Conservation (phyloP, 768 basidiomycete genomes). For the Suillus fuscotomentosus region DNA sequence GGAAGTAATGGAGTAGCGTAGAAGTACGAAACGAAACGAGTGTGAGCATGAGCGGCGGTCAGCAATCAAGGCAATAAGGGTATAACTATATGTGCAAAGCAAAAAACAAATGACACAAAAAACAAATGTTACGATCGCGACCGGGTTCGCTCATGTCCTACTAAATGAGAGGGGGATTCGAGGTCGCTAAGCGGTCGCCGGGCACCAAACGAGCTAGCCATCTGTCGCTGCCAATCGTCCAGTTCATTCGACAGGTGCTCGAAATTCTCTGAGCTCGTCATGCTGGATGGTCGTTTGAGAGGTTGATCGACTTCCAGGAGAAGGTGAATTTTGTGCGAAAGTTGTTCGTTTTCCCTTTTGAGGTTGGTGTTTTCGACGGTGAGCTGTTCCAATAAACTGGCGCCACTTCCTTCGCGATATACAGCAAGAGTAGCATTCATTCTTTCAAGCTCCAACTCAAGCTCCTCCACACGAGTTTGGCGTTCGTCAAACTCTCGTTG, state of each 20-base stretch:
- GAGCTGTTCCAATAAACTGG: constrained; percentile 77
- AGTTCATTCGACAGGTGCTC: constrained; percentile 79
- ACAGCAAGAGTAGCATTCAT: constrained; percentile 71
- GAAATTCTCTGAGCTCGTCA: constrained; percentile 83
- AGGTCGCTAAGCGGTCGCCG: constrained; percentile 73
- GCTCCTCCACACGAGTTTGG: constrained; percentile 70
- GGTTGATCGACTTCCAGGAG: constrained; percentile 86
- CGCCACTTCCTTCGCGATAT: constrained; percentile 74
- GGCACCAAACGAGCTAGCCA: constrained; percentile 75
- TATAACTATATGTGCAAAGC: constrained; percentile 35
- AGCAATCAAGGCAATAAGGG: constrained; percentile 36
- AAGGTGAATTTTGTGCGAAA: constrained; percentile 89
- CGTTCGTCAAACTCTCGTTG: constrained; percentile 82
- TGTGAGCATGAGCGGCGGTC: constrained; percentile 38
- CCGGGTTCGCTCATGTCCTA: constrained; percentile 56
- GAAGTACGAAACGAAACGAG: constrained; percentile 54
- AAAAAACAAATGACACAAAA: constrained; percentile 15
- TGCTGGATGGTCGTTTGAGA: constrained; percentile 69
- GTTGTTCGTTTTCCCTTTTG: constrained; percentile 82
- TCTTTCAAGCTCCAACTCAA: constrained; percentile 77
- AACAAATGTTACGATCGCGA: constrained; percentile 46
- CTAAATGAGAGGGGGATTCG: constrained; percentile 49
- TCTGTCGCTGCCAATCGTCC: constrained; percentile 84
- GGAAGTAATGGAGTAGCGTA: constrained; percentile 32
- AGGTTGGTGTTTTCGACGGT: constrained; percentile 77